phyloP scores from a whole-genome alignment of 2,329 filamentous ascomycete species.

The Fusarium fujikuroi region DNA sequence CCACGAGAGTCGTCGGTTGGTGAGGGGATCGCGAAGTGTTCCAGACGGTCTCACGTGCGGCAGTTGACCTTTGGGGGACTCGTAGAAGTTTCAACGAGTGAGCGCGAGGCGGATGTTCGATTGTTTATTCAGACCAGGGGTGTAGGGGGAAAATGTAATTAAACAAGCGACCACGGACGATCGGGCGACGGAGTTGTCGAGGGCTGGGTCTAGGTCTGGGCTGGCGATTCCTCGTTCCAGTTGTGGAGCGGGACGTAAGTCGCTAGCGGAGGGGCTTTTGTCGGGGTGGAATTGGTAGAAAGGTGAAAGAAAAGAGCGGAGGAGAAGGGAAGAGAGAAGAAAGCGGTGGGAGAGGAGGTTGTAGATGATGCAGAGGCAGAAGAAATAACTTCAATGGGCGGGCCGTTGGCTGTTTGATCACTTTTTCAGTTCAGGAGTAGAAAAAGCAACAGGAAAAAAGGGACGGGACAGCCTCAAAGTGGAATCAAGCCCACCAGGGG shows the following conservation, averaged over 20 bases:
- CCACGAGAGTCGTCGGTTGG: conserved; percentile 30
- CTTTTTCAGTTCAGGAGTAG: conserved; percentile 35
- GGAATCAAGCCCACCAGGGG: conserved; percentile 30
- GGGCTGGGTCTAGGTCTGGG: conserved; percentile 8
- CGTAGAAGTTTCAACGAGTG: conserved; percentile 27
- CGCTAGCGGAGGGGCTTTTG: conserved; percentile 31
- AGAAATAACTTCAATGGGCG: conserved; percentile 15
- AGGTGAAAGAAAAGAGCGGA: conserved; percentile 12
- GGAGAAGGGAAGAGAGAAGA: conserved; percentile 9
- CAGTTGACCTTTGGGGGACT: conserved; percentile 24
- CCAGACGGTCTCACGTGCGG: conserved; percentile 37
- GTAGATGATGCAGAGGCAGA: conserved; percentile 2
- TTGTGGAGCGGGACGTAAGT: conserved; percentile 27
- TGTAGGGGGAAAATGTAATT: conserved; percentile 44
- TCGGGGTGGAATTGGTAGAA: conserved; percentile 17
- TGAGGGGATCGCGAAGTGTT: conserved; percentile 34
- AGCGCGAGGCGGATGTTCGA: conserved; percentile 25
- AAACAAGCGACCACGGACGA: conserved; percentile 42
- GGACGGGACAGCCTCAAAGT: conserved; percentile 27
- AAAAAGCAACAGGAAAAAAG: conserved; percentile 26
- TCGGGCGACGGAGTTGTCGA: conserved; percentile 33
- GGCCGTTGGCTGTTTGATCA: conserved; percentile 25
- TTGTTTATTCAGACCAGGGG: conserved; percentile 44
- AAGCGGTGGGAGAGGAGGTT: conserved; percentile 5
- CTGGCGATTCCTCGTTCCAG: conserved; percentile 41